Evolutionary conservation across 371 early-diverging fungal genomes (phyloP), one percentile per base, ranked within the genome.

Genomic region (Mucor velutinosus): DNA sequence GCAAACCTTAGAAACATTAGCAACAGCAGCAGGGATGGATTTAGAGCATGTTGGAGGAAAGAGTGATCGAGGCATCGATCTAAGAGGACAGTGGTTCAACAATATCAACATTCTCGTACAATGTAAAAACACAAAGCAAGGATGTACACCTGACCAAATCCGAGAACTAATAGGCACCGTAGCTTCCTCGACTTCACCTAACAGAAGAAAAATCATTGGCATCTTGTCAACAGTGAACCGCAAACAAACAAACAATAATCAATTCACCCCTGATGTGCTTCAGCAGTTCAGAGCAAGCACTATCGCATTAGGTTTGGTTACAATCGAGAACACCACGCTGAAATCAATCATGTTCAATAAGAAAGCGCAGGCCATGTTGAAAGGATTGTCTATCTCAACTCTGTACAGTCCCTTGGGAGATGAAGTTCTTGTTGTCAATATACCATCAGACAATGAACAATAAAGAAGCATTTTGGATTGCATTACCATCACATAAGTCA

Each of bases 141-240:
- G 83, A 5, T 79, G 77, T 53, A 77, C 75, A 15, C 83, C 83
- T 29, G 81, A 83, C 14, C 73, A 80, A 39, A 21, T 83, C 27
- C 77, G 83, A 7, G 60, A 72, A 6, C 32, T 83, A 27, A 71
- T 79, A 10, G 83, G 83, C 3, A 71, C 81, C 0, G 66, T 75
- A 1, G 72, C 33, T 37, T 55, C 49, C 6, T 47, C 27, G 2
- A 32, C 59, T 25, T 21, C 57, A 32, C 21, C 49, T 7, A 51
- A 3, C 3, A 29, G 14, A 61, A 69, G 17, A 45, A 60, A 21
- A 23, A 55, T 53, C 6, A 60, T 83, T 29, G 81, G 79, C 0
- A 77, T 83, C 3, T 32, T 83, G 33, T 71, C 79, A 1, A 72
- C 77, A 0, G 62, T 58, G 11, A 57, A 37, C 27, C 68, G 64